Percentiles rank a stretch among this genome's conserved stretches.
phyloP scores from a whole-genome alignment of 495 filamentous ascomycete species.

The Aspergillus affinis region DNA sequence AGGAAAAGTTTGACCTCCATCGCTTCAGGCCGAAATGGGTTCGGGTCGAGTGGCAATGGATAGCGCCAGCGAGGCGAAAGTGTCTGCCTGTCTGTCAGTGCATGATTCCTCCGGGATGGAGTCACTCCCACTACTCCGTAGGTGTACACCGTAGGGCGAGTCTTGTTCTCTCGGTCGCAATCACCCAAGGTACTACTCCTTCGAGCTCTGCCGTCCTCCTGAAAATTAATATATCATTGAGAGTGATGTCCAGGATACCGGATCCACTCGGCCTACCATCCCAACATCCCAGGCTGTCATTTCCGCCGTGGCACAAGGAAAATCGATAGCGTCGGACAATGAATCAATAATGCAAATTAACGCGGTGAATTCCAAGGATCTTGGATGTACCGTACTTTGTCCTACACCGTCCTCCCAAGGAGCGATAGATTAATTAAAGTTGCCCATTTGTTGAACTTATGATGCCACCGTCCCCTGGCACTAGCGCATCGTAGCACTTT shows the following conservation, averaged over 20 bases:
- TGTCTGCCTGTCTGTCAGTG: too few relatives aligned
- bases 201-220: background rate
- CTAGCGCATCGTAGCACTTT: background rate
- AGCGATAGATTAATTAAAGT: background rate
- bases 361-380: background rate
- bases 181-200: too few relatives aligned
- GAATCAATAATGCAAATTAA: background rate
- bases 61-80: too few relatives aligned
- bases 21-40: background rate
- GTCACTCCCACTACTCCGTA: too few relatives aligned
- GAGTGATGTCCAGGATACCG: background rate
- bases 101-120: too few relatives aligned
- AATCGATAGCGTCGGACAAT: background rate
- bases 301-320: background rate
- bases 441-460: background rate
- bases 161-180: too few relatives aligned
- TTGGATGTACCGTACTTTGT: too few relatives aligned
- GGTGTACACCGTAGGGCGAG: too few relatives aligned
- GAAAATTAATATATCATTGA: background rate
- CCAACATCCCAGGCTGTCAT: background rate
- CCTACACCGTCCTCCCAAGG: too few relatives aligned
- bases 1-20: background rate
- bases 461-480: background rate
- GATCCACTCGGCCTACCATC: background rate
- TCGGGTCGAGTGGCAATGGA: background rate